Base-by-base conservation (phyloP, 306 rosid species). In the Senna siamea region DNA sequence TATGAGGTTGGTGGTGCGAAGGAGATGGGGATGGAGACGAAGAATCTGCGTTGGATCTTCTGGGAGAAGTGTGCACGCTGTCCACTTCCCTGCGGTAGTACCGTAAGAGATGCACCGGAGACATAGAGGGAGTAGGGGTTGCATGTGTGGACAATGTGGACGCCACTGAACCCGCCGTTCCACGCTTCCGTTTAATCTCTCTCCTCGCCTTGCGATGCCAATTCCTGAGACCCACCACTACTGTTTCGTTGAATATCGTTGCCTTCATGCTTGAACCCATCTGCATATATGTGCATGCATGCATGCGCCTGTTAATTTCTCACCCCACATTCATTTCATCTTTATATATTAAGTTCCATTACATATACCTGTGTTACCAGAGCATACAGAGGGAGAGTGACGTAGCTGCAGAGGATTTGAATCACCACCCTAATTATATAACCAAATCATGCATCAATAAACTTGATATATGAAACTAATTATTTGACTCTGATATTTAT, bases 341-440 rank as follows among this genome's bases (percentile, higher is more conserved):
- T n/a, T n/a, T n/a, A n/a, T n/a, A n/a, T n/a, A n/a, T n/a, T n/a
- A n/a, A n/a, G n/a, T n/a, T n/a, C n/a, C n/a, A n/a, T n/a, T n/a
- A n/a, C n/a, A n/a, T n/a, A n/a, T n/a, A 93, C 98, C 93, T 93
- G 98, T 12, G 97, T 90, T 7, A 93, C 98, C 1, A 93, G 88
- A 59, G 98, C 98, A 58, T 93, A 84, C 23, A 93, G 97, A 48
- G 98, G 98, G 28, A 93, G 87, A 38, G 96, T 93, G 7, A 93
- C 98, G 41, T 93, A 93, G 76, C 98, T 93, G 82, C 98, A 93
- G 1, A 93, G 90, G 57, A 93, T 84, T 64, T 93, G 90, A 62
- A 93, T 70, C 14, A 90, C 60, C 37, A 89, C 84, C 84, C 98
- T 93, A 64, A 13, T 22, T 30, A 64, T 38, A 7, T n/a, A 48